Evolutionary conservation across 176 grass and related monocot genomes (phyloP).

Genomic region (Puccinellia tenuiflora): DNA sequence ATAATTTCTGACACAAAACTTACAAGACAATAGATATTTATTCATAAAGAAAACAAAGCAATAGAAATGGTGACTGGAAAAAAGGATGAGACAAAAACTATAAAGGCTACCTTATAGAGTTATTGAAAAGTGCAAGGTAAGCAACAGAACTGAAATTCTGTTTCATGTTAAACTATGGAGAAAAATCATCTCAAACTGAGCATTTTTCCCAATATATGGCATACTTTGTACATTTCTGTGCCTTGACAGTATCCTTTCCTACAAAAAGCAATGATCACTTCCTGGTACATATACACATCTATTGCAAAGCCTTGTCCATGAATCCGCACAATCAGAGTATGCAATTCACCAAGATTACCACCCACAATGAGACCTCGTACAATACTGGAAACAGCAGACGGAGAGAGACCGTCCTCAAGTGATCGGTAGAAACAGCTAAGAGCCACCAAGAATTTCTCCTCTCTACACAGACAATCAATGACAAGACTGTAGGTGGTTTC

Average conservation of each 20-base stretch:
- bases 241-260: slow-evolving; percentile 59
- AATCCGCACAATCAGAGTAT: slow-evolving; percentile 48
- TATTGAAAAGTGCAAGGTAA: not conserved
- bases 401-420: slow-evolving; percentile 41
- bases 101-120: not conserved
- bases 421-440: slow-evolving; percentile 55
- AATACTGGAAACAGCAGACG: slow-evolving; percentile 38
- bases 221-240: slow-evolving; percentile 62
- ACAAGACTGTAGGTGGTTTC: slow-evolving; percentile 49
- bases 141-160: slow-evolving; percentile 4
- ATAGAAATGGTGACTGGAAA: not conserved
- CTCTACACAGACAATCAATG: slow-evolving; percentile 61
- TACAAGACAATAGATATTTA: not conserved
- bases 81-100: not conserved
- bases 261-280: slow-evolving; percentile 65
- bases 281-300: slow-evolving; percentile 51
- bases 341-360: slow-evolving; percentile 49
- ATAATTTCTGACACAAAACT: not conserved
- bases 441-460: slow-evolving; percentile 49
- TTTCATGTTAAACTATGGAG: slow-evolving; percentile 1
- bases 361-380: slow-evolving; percentile 45
- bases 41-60: not conserved
- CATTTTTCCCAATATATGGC: slow-evolving; percentile 65
- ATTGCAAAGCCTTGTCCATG: slow-evolving; percentile 47
- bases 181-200: slow-evolving; percentile 47